Evolutionary conservation across 192 early-diverging fungal species (phyloP).

Genomic region (Coemansia sp.): DNA sequence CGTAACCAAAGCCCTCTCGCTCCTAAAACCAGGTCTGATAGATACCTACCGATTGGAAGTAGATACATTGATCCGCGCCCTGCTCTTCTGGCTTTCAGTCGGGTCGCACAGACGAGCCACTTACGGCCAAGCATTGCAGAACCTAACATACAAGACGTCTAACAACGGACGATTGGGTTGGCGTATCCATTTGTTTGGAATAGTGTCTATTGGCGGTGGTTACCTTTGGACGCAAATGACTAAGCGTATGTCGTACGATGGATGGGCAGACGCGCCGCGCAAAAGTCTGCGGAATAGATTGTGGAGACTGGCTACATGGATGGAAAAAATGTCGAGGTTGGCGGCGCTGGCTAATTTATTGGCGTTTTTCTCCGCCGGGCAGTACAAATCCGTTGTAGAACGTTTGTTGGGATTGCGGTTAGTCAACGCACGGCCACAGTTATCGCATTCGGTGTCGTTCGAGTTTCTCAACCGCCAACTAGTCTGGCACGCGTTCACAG

Average conservation of each 20-base stretch:
- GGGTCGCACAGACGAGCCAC: constrained; percentile 69
- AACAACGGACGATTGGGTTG: constrained; percentile 15
- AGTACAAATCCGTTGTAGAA: constrained; percentile 78
- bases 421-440: constrained; percentile 74
- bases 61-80: constrained; percentile 61
- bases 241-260: constrained; percentile 60
- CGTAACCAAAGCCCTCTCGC: constrained; percentile 65
- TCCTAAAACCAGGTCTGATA: constrained; percentile 54
- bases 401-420: constrained; percentile 79
- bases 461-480: constrained; percentile 94
- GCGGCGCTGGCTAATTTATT: constrained; percentile 79
- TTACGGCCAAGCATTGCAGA: constrained; percentile 82
- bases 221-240: constrained; percentile 69
- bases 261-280: constrained; percentile 72
- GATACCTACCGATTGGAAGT: constrained; percentile 75
- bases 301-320: constrained; percentile 60
- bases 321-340: constrained; percentile 63
- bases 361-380: constrained; percentile 79
- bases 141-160: constrained; percentile 75
- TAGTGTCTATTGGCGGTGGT: constrained; percentile 68
- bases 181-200: constrained; percentile 40
- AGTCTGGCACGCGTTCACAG: constrained; percentile 91
- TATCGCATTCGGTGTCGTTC: constrained; percentile 78
- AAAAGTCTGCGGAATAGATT: constrained; percentile 53
- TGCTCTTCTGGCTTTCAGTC: constrained; percentile 75